Evolutionary conservation across 768 basidiomycete genomes (phyloP), one percentile per base, ranked within the genome.

Genomic region (Pisolithus albus): DNA sequence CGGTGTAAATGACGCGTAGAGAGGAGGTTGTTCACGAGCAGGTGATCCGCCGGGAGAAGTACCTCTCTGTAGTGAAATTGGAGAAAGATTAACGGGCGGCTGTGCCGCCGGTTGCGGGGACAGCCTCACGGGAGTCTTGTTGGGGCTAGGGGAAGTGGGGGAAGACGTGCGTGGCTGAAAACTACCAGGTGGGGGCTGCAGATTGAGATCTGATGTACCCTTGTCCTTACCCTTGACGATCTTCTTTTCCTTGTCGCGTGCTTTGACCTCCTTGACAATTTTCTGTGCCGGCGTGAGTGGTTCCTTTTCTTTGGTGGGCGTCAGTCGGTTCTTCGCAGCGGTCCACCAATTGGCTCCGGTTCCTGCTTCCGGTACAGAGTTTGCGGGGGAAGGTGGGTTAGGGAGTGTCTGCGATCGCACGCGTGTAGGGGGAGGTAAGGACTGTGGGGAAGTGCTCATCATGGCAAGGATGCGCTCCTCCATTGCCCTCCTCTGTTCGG

Each of bases 251-350:
- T 81, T 83, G 50, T 85, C 80, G 40, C 79, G 75, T 18, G 78
- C 71, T 61, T 90, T 88, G 16, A 86, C 72, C 7, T 92, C 88
- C 51, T 78, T 75, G 45, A 91, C 82, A 49, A 92, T 75, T 58
- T 89, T 88, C 60, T 92, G 89, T 0, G 90, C 89, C 8, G 89
- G 88, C 0, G 90, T 92, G n/a, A 88, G 79, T 1, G 72, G 66
- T 13, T 86, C 81, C 59, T 78, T 79, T 10, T 83, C 83, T 59
- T 90, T 92, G 11, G 84, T 84, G 2, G 89, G 87, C 1, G 88
- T 89, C 9, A 92, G 75, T 57, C 72, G 81, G 57, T 79, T 80
- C 74, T 87, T 91, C 18, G 88, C 81, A 3, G 80, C 73, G 10
- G 77, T 66, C 86, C 88, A 89, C 90, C 90, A 92, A 42, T 74